phyloP scores from a whole-genome alignment of 2,329 filamentous ascomycete genomes.

The Pleomassaria siparia region DNA sequence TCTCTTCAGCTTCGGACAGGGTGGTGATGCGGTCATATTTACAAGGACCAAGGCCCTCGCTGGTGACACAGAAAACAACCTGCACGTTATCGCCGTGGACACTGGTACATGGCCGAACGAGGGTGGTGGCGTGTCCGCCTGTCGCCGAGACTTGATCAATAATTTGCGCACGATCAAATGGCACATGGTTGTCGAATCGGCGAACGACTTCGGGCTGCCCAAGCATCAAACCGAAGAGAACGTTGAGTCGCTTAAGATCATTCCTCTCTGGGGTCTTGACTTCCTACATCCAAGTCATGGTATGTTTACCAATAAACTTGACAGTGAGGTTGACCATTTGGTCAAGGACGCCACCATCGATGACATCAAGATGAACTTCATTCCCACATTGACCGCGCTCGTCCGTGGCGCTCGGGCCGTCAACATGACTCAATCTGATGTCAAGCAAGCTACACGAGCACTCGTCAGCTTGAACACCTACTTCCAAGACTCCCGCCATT shows the following conservation, averaged over 20 bases:
- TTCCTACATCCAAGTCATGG: conserved; percentile 46
- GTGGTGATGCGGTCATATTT: conserved; percentile 56
- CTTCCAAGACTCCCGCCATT: conserved; percentile 48
- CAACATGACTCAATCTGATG: conserved; percentile 40
- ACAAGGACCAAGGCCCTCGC: conserved; percentile 52
- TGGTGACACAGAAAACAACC: conserved; percentile 44
- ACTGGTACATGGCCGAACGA: conserved; percentile 49
- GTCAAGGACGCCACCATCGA: conserved; percentile 37
- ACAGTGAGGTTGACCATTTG: conserved; percentile 42
- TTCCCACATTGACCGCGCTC: conserved; percentile 45
- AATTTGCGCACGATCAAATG: conserved; percentile 46
- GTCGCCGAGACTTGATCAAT: conserved; percentile 47
- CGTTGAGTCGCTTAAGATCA: conserved; percentile 46
- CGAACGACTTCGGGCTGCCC: conserved; percentile 47
- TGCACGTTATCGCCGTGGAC: conserved; percentile 46
- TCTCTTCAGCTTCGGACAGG: conserved; percentile 55
- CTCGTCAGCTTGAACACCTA: conserved; percentile 48
- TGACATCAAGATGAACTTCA: conserved; percentile 44
- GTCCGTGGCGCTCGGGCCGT: conserved; percentile 44
- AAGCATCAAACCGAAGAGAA: conserved; percentile 48
- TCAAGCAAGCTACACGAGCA: conserved; percentile 46
- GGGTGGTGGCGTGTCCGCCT: conserved; percentile 46
- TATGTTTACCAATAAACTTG: conserved; percentile 46
- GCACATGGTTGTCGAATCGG: conserved; percentile 48
- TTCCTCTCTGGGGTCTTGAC: conserved; percentile 47